phyloP scores from a whole-genome alignment of 2,329 filamentous ascomycete species.

The Phyllosticta citribraziliensis region DNA sequence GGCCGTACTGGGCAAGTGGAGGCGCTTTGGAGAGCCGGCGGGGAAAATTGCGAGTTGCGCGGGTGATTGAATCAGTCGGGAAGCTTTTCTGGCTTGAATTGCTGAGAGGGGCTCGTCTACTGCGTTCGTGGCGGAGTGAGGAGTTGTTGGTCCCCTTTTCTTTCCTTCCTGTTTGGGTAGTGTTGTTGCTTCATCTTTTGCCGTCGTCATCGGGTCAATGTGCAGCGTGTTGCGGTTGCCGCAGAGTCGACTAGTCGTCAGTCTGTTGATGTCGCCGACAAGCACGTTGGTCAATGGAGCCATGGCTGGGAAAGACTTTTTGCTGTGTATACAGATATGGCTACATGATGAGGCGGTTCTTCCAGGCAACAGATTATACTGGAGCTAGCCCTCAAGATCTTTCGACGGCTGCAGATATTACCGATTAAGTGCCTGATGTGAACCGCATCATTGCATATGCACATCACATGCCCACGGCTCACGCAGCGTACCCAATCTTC shows the following conservation, averaged over 20 bases:
- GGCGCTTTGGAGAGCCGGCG: too few species aligned
- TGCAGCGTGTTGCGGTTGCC: too few species aligned
- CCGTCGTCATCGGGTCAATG: too few species aligned
- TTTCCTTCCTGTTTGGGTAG: background rate
- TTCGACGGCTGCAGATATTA: background rate
- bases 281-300: too few species aligned
- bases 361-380: background rate
- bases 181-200: too few species aligned
- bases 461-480: background rate
- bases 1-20: too few species aligned
- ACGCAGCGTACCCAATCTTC: constrained; percentile 13
- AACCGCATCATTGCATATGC: background rate
- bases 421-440: background rate
- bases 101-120: background rate
- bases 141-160: background rate
- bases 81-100: background rate
- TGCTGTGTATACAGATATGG: background rate
- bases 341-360: background rate
- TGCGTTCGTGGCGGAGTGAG: background rate
- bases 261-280: too few species aligned
- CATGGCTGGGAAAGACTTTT: background rate
- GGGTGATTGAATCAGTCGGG: background rate
- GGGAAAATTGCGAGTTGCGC: too few species aligned
- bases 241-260: too few species aligned
- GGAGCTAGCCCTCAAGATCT: background rate